Evolutionary conservation across 257 asterid species (phyloP).

Genomic region (Paraleonurus japonicus): DNA sequence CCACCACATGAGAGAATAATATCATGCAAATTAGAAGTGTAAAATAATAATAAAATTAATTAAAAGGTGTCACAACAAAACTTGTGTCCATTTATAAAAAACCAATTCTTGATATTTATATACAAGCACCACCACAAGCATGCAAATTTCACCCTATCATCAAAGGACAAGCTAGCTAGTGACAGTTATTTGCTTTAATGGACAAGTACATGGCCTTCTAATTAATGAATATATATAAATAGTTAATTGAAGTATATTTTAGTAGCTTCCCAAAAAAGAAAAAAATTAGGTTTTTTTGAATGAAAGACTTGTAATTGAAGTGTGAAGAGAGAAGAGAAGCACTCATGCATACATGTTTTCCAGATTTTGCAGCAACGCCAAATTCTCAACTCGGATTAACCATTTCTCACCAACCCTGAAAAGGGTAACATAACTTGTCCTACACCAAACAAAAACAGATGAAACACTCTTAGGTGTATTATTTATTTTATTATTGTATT

Average conservation of each 20-base stretch:
- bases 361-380: not conserved
- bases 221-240: too few species aligned
- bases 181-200: not conserved
- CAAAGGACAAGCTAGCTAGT: too few species aligned
- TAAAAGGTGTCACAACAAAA: too few species aligned
- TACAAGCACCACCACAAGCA: too few species aligned
- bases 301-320: not conserved
- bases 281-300: not conserved
- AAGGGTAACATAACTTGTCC: not conserved
- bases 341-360: not conserved
- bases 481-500: too few species aligned
- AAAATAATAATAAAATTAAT: too few species aligned
- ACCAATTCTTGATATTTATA: too few species aligned
- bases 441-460: not conserved
- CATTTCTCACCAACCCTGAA: constrained; percentile 11
- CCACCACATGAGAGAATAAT: too few species aligned
- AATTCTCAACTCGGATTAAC: constrained; percentile 14
- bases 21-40: too few species aligned
- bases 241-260: not conserved
- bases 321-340: not conserved
- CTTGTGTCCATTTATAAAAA: too few species aligned
- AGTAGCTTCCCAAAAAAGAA: not conserved
- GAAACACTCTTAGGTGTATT: not conserved
- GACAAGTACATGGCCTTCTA: not conserved
- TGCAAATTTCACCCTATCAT: too few species aligned